A percentile compares a stretch with the other conserved stretches of the same genome.
phyloP scores from a whole-genome alignment of 495 filamentous ascomycete genomes.

The Xylaria palmicola region DNA sequence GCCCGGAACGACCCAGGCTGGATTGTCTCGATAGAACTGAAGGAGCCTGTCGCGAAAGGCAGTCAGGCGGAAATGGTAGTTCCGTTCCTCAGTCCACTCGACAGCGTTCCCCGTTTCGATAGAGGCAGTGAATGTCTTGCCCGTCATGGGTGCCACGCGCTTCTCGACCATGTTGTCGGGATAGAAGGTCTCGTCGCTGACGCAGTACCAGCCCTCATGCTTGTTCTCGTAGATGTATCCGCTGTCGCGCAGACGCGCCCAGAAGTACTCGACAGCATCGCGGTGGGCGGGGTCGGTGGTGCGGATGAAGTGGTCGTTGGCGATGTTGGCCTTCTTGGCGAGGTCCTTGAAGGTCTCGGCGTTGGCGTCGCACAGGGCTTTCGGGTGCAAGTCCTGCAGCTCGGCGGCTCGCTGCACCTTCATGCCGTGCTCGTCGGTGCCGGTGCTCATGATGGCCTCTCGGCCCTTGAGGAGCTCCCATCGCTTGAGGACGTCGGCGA shows the following conservation, averaged over 20 bases:
- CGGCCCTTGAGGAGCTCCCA: slow-evolving; percentile 78
- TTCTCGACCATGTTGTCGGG: slow-evolving; percentile 71
- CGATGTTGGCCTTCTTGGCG: slow-evolving; percentile 64
- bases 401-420: slow-evolving; percentile 90
- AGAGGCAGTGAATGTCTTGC: slow-evolving; percentile 77
- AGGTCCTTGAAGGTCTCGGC: slow-evolving; percentile 67
- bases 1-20: slow-evolving; percentile 66
- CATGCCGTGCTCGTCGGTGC: slow-evolving; percentile 98
- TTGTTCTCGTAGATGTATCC: slow-evolving; percentile 82
- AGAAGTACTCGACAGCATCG: slow-evolving; percentile 88
- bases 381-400: slow-evolving; percentile 52
- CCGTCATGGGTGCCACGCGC: slow-evolving; percentile 74
- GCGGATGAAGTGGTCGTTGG: slow-evolving; percentile 82
- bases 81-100: slow-evolving; percentile 90
- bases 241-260: slow-evolving; percentile 70
- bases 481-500: slow-evolving; percentile 88
- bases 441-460: slow-evolving; percentile 75
- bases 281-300: slow-evolving; percentile 82
- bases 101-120: slow-evolving; percentile 88
- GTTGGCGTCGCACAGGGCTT: slow-evolving; percentile 58
- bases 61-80: slow-evolving; percentile 93
- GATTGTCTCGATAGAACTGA: slow-evolving; percentile 72
- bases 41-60: slow-evolving; percentile 72
- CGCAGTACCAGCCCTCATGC: slow-evolving; percentile 95
- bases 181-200: slow-evolving; percentile 96